Evolutionary conservation across 208 protist species (phyloP), one percentile per base, ranked within the genome.

Genomic region (Acanthamoeba lugdunensis): DNA sequence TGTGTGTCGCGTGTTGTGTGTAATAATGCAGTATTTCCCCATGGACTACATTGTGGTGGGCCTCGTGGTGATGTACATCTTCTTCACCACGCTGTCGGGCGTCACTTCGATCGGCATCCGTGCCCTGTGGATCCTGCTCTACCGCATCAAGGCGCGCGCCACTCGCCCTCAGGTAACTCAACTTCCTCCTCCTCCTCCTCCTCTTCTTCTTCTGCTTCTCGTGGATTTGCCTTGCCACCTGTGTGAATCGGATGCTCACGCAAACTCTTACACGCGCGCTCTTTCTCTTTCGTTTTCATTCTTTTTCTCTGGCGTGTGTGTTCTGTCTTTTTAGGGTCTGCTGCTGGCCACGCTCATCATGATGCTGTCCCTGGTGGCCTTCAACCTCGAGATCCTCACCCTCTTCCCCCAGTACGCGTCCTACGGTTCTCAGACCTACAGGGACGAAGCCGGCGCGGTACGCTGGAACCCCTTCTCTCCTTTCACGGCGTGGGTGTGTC

Each of bases 351-450:
- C 90, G 23, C 30, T 93, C 45, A 84, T 93, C 50, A 93, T 93
- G 90, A 93, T 93, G 90, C 56, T 93, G 37, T 77, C 90, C 14
- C 90, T 93, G 16, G 69, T 93, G 37, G 90, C 90, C 52, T 84
- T 93, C 69, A 93, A 84, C 90, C 50, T 93, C 30, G 69, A 84
- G 41, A 69, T 84, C 23, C 50, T 93, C 48, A 93, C 90, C 8
- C 71, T 93, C 45, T 77, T 84, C 71, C 90, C 90, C 23, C 90
- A 93, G 37, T 93, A 93, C 48, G 90, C 71, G 5, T 63, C 69
- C 11, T 93, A 50, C 41, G 90, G 90, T n/a, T 93, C 63, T 2
- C 90, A 93, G 54, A 93, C 90, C 65, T 93, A 93, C 90, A 93
- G 61, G 71, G 90, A 84, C 69, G 63, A 92, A 23, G 14, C 18